Evolutionary conservation across 495 filamentous ascomycete genomes (phyloP).

Genomic region (Immersiella caudata): DNA sequence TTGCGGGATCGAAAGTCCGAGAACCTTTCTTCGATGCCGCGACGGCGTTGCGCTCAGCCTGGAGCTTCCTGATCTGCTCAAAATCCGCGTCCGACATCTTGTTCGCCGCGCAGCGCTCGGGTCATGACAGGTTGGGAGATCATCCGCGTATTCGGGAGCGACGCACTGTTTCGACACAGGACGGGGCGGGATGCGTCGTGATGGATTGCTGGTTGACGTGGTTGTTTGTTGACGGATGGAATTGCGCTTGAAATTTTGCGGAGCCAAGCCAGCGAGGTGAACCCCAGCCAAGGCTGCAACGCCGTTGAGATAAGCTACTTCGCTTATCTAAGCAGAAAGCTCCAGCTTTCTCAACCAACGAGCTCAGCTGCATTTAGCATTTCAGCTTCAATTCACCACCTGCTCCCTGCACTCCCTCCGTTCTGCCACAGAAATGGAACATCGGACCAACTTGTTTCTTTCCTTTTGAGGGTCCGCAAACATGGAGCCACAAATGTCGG

Average conservation of each 20-base stretch:
- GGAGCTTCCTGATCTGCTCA: conserved; percentile 77
- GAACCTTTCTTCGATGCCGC: conserved; percentile 83
- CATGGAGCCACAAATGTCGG: conserved; percentile 30
- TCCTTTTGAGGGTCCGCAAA: not conserved
- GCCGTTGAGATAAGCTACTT: conserved; percentile 18
- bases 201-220: conserved; percentile 4
- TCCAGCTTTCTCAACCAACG: not conserved
- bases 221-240: not conserved
- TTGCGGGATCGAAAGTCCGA: conserved; percentile 81
- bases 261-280: conserved; percentile 8
- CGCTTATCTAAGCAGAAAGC: conserved; percentile 18
- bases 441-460: not conserved
- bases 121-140: conserved; percentile 21
- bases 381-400: not conserved
- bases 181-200: not conserved
- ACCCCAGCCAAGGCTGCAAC: conserved; percentile 16
- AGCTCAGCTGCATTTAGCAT: not conserved
- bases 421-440: not conserved
- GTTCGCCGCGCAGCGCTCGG: conserved; percentile 21
- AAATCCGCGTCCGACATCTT: conserved; percentile 75
- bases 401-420: not conserved
- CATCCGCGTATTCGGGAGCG: conserved; percentile 12
- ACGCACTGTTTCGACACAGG: conserved; percentile 6
- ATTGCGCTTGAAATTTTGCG: conserved; percentile 18
- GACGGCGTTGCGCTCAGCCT: conserved; percentile 89